Percentiles rank a stretch among this genome's conserved stretches.
These are phyloP conservation scores for Trichoderma atrobrunneum DNA, from an alignment of 2,329 filamentous ascomycete genomes.

Conservation along the genomic window DNA sequence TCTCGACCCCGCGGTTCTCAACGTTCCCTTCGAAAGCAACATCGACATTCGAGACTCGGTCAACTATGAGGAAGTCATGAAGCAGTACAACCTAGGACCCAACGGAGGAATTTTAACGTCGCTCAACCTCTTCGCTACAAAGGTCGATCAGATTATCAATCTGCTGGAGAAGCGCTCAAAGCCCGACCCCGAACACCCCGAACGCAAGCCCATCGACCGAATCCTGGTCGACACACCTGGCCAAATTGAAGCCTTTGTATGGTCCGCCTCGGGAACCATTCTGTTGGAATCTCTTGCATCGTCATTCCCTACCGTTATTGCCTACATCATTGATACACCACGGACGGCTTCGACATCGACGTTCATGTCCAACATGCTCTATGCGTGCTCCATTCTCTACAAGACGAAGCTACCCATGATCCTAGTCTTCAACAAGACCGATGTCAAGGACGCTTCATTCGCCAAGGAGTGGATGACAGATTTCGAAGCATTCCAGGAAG, in stretches of 20 bases:
- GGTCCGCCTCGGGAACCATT: conserved; percentile 94
- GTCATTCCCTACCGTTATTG: conserved; percentile 93
- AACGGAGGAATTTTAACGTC: conserved; percentile 97
- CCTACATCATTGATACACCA: conserved; percentile 96
- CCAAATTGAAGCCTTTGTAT: conserved; percentile 98
- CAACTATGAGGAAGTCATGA: conserved; percentile 99
- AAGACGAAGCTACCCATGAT: conserved; percentile 99
- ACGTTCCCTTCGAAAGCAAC: conserved; percentile 92
- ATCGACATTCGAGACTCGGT: conserved; percentile 99
- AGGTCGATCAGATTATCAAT: conserved; percentile 90
- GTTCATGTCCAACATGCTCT: conserved; percentile 99
- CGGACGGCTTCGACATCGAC: conserved; percentile 89
- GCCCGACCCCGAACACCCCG: conserved; percentile 58
- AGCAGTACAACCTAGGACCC: conserved; percentile 94
- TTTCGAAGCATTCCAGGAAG: conserved; percentile 91
- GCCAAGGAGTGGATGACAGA: conserved; percentile 99
- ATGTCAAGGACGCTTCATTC: conserved; percentile 86
- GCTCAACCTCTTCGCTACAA: conserved; percentile 94
- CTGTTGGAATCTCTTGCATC: conserved; percentile 89
- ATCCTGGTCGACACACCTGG: conserved; percentile 94
- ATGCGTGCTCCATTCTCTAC: conserved; percentile 97
- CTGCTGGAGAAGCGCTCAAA: conserved; percentile 85
- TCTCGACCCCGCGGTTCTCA: conserved; percentile 90
- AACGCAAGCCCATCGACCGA: conserved; percentile 66
- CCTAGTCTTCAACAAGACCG: conserved; percentile 97